Conservation (phyloP, 768 basidiomycete species). For the Ramaria rubella region DNA sequence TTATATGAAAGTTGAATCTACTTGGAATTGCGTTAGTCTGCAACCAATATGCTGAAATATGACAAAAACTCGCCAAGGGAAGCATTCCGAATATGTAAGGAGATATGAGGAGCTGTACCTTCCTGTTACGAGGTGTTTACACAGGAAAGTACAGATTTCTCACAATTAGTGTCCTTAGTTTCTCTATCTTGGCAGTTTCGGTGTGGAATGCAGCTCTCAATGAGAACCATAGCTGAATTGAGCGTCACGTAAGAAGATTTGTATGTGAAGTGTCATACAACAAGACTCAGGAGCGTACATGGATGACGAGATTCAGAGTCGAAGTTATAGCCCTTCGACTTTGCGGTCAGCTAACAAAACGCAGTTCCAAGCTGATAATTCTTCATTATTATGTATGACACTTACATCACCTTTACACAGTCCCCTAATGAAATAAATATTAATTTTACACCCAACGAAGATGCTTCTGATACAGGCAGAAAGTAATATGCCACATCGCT, state of each 20-base stretch:
- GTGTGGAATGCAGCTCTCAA: not conserved
- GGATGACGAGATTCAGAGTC: not conserved
- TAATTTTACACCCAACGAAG: not conserved
- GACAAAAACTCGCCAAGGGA: not conserved
- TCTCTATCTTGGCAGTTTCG: not conserved
- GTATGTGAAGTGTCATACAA: not conserved
- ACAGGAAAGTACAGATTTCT: not conserved
- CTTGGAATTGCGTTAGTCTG: not conserved
- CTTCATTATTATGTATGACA: not conserved
- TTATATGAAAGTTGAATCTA: not conserved
- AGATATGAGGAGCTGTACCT: not conserved
- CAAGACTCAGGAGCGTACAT: not conserved
- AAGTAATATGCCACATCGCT: not conserved
- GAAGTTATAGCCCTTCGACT: not conserved
- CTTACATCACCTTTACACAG: not conserved
- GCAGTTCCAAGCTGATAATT: too few species aligned
- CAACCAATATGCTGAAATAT: not conserved
- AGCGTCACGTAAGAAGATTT: not conserved
- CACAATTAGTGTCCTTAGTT: not conserved
- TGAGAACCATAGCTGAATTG: not conserved
- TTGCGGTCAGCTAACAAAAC: not conserved
- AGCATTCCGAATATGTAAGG: not conserved
- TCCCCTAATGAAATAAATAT: not conserved
- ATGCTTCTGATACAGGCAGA: not conserved
- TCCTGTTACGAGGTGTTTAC: not conserved